Percentiles rank a stretch among this genome's conserved stretches.
Evolutionary conservation across 352 stramenopile species (phyloP).

Genomic region (Globisporangium spinosum): DNA sequence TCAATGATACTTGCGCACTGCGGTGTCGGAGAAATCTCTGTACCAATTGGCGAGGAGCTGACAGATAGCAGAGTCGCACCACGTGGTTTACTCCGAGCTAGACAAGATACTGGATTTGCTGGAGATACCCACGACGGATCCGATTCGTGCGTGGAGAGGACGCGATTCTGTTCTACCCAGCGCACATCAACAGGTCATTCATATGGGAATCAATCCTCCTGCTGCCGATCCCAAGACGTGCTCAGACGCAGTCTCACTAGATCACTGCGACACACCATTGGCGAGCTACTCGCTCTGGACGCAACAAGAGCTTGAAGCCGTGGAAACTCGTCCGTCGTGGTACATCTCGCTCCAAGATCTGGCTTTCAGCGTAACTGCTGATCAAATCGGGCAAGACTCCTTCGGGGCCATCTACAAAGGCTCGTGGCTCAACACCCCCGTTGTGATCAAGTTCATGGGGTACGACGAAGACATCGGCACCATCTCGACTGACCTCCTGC

Average conservation of each 20-base stretch:
- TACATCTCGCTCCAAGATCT: background rate
- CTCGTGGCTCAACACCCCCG: too few species aligned
- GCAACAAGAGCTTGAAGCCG: background rate
- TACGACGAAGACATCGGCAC: too few species aligned
- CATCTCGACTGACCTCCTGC: too few species aligned
- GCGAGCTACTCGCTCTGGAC: background rate
- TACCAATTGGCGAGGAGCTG: background rate
- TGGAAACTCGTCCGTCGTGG: background rate
- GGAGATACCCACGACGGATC: background rate
- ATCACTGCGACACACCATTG: background rate
- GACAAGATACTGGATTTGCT: background rate
- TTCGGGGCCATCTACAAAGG: background rate
- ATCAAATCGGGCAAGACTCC: background rate
- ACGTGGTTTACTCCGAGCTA: background rate
- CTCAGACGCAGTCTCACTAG: background rate
- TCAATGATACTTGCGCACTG: background rate
- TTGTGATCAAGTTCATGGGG: too few species aligned
- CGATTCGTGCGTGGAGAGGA: background rate
- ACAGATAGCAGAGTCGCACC: background rate
- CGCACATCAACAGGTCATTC: background rate
- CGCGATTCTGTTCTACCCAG: background rate
- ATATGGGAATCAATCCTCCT: background rate
- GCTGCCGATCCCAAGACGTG: background rate
- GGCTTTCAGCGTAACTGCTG: too few species aligned
- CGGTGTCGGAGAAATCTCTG: background rate